Evolutionary conservation across 768 basidiomycete species (phyloP).

Genomic region (Suillus weaverae): DNA sequence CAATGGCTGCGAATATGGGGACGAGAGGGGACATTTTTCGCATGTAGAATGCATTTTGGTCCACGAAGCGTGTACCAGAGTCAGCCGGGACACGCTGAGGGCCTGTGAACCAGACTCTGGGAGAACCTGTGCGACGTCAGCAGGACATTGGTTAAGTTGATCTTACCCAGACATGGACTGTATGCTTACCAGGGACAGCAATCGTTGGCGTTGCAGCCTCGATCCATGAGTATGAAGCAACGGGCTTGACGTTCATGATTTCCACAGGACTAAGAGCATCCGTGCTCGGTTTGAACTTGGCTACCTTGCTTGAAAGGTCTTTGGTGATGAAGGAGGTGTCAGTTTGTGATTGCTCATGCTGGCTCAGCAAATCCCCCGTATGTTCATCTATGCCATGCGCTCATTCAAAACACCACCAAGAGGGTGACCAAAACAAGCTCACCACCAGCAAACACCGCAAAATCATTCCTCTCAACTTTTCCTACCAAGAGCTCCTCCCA

Average conservation of each 20-base stretch:
- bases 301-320: conserved; percentile 21
- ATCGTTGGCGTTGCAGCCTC: conserved; percentile 46
- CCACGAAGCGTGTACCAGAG: conserved; percentile 46
- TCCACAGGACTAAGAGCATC: conserved; percentile 18
- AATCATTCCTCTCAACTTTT: conserved; percentile 78
- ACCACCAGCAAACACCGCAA: conserved; percentile 85
- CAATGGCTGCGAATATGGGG: conserved; percentile 59
- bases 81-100: conserved; percentile 60
- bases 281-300: conserved; percentile 18
- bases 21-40: conserved; percentile 39
- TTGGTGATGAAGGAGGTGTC: conserved; percentile 19
- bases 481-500: conserved; percentile 89
- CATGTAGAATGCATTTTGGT: conserved; percentile 58
- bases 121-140: conserved; percentile 47
- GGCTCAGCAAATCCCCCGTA: conserved; percentile 80
- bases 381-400: conserved; percentile 61
- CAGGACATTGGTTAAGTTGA: conserved; percentile 42
- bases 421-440: conserved; percentile 20
- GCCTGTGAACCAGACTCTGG: conserved; percentile 54
- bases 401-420: conserved; percentile 2
- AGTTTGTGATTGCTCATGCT: conserved; percentile 62
- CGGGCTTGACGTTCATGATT: conserved; percentile 40
- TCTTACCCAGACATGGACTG: neutral
- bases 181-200: conserved; percentile 45
- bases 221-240: conserved; percentile 59